Base-by-base conservation (phyloP, 2,329 filamentous ascomycete species). In the Xylariales sp. region DNA sequence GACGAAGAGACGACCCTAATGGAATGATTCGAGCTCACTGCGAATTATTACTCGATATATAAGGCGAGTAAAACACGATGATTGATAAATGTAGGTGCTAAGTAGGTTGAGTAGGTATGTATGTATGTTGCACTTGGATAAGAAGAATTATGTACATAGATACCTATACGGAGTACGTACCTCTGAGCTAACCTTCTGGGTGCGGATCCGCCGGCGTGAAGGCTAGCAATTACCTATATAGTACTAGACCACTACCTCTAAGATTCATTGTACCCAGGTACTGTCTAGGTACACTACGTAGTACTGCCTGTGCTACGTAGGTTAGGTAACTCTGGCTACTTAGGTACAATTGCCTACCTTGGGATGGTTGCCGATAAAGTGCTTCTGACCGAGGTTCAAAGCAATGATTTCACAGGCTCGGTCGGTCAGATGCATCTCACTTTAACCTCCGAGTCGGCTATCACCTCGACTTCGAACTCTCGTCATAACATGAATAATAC, bases 341-440 rank as follows among this genome's bases (percentile, higher is more conserved):
- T 23, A 23, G 23, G 23, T 23, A 23, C 23, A 23, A 23, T 23
- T 49, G 30, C 18, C 23, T 28, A 41, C 36, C 10, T 41, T 54
- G 56, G 45, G 28, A 61, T 50, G 39, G 28, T 28, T 48, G 54
- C 48, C 57, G 39, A 41, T 41, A 41, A 41, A 10, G 39, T 41
- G 39, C 10, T 41, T 12, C 10, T 75, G 75, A 71, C 75, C 75
- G 75, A 77, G 75, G 75, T 77, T 68, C 72, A 73, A 74, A 32
- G 54, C 58, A 61, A 65, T 65, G 67, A 69, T 71, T 67, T 68
- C 69, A 71, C 64, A 67, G 64, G 67, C 60, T 71, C 60, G 50
- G 48, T 68, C 61, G 59, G 67, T 49, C 63, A 59, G 57, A 69
- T 61, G 65, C 56, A 56, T 50, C 16, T 62, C 57, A 54, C 45